These are phyloP conservation scores for Plasmopara muralis DNA, from an alignment of 352 stramenopile genomes.

Conservation along the genomic window DNA sequence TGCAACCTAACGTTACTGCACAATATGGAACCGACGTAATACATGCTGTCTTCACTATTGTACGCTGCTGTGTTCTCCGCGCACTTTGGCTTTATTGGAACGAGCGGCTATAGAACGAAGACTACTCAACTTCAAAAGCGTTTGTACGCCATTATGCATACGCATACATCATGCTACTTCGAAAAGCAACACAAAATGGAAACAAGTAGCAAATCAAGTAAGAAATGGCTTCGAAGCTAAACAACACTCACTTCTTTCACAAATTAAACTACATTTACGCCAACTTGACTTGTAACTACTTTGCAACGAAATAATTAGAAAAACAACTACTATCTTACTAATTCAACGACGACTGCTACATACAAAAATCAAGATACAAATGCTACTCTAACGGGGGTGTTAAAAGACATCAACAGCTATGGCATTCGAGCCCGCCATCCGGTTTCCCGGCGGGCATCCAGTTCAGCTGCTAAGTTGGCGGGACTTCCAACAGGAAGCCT, in stretches of 20 bases:
- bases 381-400: not conserved
- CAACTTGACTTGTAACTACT: no score
- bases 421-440: not conserved
- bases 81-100: constrained; percentile 7
- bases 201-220: not conserved
- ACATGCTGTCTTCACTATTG: constrained; percentile 1
- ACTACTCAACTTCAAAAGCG: not conserved
- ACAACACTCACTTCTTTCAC: no score
- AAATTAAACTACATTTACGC: no score
- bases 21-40: not conserved
- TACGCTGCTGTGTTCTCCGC: constrained; percentile 5
- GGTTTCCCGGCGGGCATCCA: not conserved
- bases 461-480: not conserved
- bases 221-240: not conserved
- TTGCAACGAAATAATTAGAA: not conserved
- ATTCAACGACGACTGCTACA: not conserved
- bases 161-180: not conserved
- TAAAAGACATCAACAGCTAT: not conserved
- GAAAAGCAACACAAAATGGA: not conserved
- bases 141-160: not conserved
- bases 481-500: no score
- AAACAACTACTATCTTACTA: not conserved
- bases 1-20: not conserved
- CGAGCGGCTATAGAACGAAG: constrained; percentile 5
- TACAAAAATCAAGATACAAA: not conserved